Base-by-base conservation (phyloP, 2,329 filamentous ascomycete species). In the Pseudocercospora fijiensis region DNA sequence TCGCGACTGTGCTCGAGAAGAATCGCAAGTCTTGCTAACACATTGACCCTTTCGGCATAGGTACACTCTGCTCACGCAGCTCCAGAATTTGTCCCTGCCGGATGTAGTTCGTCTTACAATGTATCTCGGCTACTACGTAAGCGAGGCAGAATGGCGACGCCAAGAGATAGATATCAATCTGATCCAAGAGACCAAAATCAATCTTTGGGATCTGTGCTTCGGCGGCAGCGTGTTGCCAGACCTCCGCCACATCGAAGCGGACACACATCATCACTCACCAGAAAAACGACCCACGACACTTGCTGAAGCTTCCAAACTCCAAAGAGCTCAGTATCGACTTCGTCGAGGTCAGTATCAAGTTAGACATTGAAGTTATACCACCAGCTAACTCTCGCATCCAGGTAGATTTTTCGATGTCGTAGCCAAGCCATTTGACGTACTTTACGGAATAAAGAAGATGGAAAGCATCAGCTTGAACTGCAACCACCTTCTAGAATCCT, bases 391-490 rank as follows among this genome's bases (percentile, higher is more conserved):
- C 11, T 16, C 20, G 9, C 9, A 49, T 24, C n/a, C n/a, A 49
- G 18, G 18, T 24, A 49, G 45, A 13, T 49, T n/a, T 7, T n/a
- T 8, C 4, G 16, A n/a, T 5, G 37, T 18, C 37, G 3, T 16
- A 6, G 18, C n/a, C 13, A 18, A 16, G 37, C 4, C 8, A 24
- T 11, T 10, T 13, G 45, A 20, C 9, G 18, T 58, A 7, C 65
- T 69, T 57, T 52, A 62, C 56, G 69, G 67, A 5, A 51, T 69
- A 4, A 67, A 61, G 22, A 66, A 62, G 18, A 69, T 70, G 62
- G 60, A 59, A 22, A 57, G 47, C 13, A 65, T 70, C 57, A 59
- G 53, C 27, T 45, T 69, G 2, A 45, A 57, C 20, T 62, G 65
- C 56, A 65, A 61, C 26, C 28, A 43, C 4, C 20, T 33, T 3